Conservation (phyloP, 164 flowering plant species). For the Aristolochia californica region DNA sequence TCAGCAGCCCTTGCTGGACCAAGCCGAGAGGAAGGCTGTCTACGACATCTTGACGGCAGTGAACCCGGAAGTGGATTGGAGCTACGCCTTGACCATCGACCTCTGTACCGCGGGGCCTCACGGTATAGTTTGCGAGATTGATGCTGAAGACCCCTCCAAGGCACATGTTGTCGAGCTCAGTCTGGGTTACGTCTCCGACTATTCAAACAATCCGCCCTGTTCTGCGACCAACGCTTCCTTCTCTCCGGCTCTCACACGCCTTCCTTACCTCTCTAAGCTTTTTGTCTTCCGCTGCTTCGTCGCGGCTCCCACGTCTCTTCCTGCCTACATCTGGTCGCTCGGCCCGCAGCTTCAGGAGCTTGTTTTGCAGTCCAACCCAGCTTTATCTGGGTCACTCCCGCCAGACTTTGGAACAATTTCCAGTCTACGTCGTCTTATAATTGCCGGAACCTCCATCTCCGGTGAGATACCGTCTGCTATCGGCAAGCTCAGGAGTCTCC, state of each 20-base stretch:
- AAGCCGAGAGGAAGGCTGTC: conserved; percentile 1
- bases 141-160: neutral
- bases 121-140: conserved; percentile 8
- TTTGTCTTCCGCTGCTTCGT: conserved; percentile 12
- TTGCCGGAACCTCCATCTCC: conserved; percentile 4
- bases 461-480: conserved; percentile 3
- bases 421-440: conserved; percentile 7
- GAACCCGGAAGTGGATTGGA: conserved; percentile 9
- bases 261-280: conserved; percentile 9
- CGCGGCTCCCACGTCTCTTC: neutral
- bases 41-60: conserved; percentile 1
- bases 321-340: conserved; percentile 6
- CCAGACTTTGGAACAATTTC: neutral
- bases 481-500: neutral
- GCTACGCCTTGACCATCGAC: conserved; percentile 1
- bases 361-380: conserved; percentile 7
- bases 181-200: conserved; percentile 10
- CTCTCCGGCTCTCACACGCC: conserved; percentile 5
- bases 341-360: conserved; percentile 10
- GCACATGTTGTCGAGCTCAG: conserved; percentile 10
- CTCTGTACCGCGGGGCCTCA: conserved; percentile 11
- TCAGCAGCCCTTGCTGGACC: neutral
- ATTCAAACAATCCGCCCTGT: conserved; percentile 11
- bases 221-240: conserved; percentile 8
- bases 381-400: conserved; percentile 2